These are phyloP conservation scores for Testicularia cyperi DNA, from an alignment of 1,284 basidiomycete species.

Conservation along the genomic window DNA sequence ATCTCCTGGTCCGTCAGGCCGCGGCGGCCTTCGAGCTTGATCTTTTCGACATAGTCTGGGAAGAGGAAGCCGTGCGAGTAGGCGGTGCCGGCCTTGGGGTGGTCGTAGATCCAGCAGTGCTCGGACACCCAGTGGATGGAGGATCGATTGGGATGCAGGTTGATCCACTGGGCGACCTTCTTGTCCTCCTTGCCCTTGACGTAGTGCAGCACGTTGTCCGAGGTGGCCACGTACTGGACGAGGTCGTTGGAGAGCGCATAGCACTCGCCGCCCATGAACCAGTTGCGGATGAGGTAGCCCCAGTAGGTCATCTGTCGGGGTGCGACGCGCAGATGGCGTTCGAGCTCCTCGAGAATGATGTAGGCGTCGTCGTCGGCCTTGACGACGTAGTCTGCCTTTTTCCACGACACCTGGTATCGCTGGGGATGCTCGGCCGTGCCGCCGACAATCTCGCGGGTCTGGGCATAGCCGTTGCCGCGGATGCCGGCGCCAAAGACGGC, in stretches of 20 bases:
- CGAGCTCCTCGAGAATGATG: constrained; percentile 55
- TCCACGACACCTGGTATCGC: constrained; percentile 53
- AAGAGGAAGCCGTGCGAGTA: constrained; percentile 97
- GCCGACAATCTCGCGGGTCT: constrained; percentile 29
- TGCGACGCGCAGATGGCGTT: constrained; percentile 53
- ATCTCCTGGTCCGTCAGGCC: constrained; percentile 61
- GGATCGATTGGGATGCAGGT: constrained; percentile 75
- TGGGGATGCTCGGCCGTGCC: constrained; percentile 13
- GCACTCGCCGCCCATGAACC: constrained; percentile 93
- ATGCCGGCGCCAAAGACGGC: constrained; percentile 1
- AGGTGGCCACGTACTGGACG: constrained; percentile 81
- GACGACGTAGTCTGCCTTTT: constrained; percentile 58
- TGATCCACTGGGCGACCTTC: constrained; percentile 88
- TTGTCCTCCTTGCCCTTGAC: constrained; percentile 90
- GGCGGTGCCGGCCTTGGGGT: constrained; percentile 81
- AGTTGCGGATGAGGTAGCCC: constrained; percentile 79
- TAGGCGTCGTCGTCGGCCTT: constrained; percentile 59
- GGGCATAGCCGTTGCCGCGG: constrained; percentile 21
- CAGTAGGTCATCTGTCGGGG: constrained; percentile 56
- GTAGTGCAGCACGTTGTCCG: constrained; percentile 70
- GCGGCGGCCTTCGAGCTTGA: constrained; percentile 63
- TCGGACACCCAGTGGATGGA: constrained; percentile 87
- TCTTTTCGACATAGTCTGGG: constrained; percentile 78
- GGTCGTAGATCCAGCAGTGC: constrained; percentile 96
- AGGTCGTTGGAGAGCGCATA: constrained; percentile 89